Evolutionary conservation across 768 basidiomycete genomes (phyloP), one percentile per base, ranked within the genome.

Genomic region (Phlebiopsis flavidoalba): DNA sequence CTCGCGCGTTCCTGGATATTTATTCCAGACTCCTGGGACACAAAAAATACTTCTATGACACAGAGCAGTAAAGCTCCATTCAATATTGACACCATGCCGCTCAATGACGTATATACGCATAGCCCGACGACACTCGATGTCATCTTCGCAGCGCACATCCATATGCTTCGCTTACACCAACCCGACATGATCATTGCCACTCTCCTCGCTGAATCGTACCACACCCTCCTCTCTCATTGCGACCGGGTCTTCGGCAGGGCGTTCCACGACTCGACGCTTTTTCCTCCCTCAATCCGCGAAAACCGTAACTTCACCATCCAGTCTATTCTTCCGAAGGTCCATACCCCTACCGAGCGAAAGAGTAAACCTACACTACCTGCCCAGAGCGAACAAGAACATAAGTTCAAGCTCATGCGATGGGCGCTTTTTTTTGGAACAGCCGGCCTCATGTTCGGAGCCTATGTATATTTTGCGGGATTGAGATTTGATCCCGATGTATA

Each of bases 91-190:
- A 3, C n/a, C 26, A 21, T 53, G 19, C 21, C 37, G 8, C 36
- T 4, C 46, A 54, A 35, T 37, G 55, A 48, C 57, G 52, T 52
- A 47, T 62, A 47, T 17, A 15, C 4, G 21, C 37, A 19, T 57
- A 93, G 90, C 50, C 79, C 80, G 12, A 83, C 87, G 1, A 78
- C 80, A 5, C 70, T 91, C 17, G 91, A 93, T 62, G 69, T 88
- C 22, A 69, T 83, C 40, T 73, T 92, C 19, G 87, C 91, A 17
- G 81, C 89, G 6, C 87, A 91, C 63, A 75, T 87, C 26, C 77
- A 90, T 35, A 75, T 91, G 35, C 73, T 92, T 3, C 62, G 78
- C 3, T 72, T 80, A 5, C 80, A 83, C 40, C 86, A 85, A 59
- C 85, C 88, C 0, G 84, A 91, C 64, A 72, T 83, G 2, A 69